Conservation (phyloP, 768 basidiomycete species). For the Wakefieldia striispora region DNA sequence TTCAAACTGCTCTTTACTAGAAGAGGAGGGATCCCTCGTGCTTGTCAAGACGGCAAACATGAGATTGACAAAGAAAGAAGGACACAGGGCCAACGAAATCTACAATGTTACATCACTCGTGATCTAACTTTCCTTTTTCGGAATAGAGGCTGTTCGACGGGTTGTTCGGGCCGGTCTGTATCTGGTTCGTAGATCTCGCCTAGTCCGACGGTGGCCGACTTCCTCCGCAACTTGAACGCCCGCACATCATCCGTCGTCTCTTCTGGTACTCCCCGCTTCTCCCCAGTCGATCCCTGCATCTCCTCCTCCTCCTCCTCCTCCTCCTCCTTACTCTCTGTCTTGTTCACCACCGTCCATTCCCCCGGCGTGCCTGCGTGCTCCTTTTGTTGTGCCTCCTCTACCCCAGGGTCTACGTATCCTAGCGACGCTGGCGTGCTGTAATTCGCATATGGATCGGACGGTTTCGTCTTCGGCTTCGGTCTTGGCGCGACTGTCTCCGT, state of each 20-base stretch:
- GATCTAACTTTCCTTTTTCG: slow-evolving; percentile 17
- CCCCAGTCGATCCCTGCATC: slow-evolving; percentile 13
- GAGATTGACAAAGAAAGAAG: too few species aligned
- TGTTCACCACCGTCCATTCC: slow-evolving; percentile 68
- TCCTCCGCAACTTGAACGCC: slow-evolving; percentile 67
- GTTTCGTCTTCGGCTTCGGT: slow-evolving; percentile 45
- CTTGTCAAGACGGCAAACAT: too few species aligned
- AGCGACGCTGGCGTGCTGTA: slow-evolving; percentile 88
- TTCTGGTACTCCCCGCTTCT: slow-evolving; percentile 34
- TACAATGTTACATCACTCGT: background rate
- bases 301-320: background rate
- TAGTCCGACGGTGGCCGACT: slow-evolving; percentile 52
- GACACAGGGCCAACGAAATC: too few species aligned
- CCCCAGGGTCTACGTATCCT: slow-evolving; percentile 77
- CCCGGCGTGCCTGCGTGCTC: slow-evolving; percentile 70
- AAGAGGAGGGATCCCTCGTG: too few species aligned
- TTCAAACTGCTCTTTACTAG: too few species aligned
- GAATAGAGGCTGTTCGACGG: slow-evolving; percentile 15
- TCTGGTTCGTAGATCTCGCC: slow-evolving; percentile 80
- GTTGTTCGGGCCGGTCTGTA: slow-evolving; percentile 5
- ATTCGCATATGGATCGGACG: slow-evolving; percentile 69
- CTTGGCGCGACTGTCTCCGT: slow-evolving; percentile 24
- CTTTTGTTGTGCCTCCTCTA: slow-evolving; percentile 60
- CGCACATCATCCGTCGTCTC: slow-evolving; percentile 55
- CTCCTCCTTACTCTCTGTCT: background rate